Conservation (phyloP, 208 protist species). For the Acanthamoeba lenticulata region DNA sequence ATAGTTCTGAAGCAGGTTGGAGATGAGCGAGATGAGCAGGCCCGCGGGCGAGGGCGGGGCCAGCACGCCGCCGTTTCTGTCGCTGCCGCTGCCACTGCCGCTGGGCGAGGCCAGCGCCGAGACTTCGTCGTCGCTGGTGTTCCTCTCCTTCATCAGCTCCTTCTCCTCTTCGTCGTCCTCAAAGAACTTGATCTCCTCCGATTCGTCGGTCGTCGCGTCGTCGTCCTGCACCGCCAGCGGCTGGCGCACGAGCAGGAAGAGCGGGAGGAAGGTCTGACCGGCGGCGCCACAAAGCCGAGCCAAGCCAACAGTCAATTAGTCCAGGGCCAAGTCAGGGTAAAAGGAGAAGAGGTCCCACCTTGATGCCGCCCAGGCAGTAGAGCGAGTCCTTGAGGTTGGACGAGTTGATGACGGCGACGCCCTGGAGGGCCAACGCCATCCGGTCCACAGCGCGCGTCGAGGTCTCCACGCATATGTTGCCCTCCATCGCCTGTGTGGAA, state of each 20-base stretch:
- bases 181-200: slow-evolving; percentile 55
- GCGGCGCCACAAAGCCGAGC: neutral
- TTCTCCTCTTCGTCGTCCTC: neutral
- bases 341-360: neutral
- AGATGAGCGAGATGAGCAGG: slow-evolving; percentile 58
- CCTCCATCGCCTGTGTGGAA: neutral
- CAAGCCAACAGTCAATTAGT: too few relatives aligned
- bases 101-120: neutral
- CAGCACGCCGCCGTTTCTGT: too few relatives aligned
- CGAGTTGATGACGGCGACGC: slow-evolving; percentile 40
- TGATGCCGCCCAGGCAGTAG: slow-evolving; percentile 63
- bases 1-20: slow-evolving; percentile 41
- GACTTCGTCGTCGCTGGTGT: neutral
- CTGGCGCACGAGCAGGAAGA: slow-evolving; percentile 24
- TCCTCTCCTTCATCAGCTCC: neutral
- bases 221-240: neutral
- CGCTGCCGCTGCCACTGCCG: too few relatives aligned
- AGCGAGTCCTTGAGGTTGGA: slow-evolving; percentile 58
- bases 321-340: neutral
- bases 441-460: slow-evolving; percentile 25
- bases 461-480: slow-evolving; percentile 54
- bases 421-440: slow-evolving; percentile 36
- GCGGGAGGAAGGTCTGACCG: neutral
- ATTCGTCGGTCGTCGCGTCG: neutral
- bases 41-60: neutral